These are phyloP conservation scores for Exophiala phaeomuriformis DNA, from an alignment of 2,329 filamentous ascomycete genomes.

Conservation along the genomic window DNA sequence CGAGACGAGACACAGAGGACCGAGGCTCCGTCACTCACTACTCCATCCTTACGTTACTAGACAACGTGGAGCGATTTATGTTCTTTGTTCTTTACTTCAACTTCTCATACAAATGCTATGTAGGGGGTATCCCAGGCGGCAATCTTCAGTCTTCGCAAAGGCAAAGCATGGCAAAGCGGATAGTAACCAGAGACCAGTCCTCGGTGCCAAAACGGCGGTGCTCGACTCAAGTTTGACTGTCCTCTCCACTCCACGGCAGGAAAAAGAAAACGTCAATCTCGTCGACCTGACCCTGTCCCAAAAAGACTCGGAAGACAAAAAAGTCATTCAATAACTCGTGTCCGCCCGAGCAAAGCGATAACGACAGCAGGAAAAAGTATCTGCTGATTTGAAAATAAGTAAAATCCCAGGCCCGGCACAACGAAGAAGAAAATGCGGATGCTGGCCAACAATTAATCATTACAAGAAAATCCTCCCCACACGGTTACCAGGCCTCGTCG, in stretches of 20 bases:
- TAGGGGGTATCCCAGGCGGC: not conserved
- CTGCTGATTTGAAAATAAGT: not conserved
- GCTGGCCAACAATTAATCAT: conserved; percentile 18
- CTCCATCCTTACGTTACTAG: too few relatives aligned
- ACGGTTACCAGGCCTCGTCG: conserved; percentile 3
- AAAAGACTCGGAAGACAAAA: not conserved
- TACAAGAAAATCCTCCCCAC: conserved; percentile 13
- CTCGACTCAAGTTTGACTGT: not conserved
- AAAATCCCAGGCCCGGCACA: not conserved
- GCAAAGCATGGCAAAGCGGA: not conserved
- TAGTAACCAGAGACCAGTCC: not conserved
- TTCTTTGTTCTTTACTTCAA: not conserved
- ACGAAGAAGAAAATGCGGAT: conserved; percentile 3
- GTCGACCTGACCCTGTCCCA: not conserved
- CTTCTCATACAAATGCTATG: not conserved
- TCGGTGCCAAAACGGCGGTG: too few relatives aligned
- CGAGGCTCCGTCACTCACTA: too few relatives aligned
- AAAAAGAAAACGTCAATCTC: not conserved
- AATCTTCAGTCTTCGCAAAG: not conserved
- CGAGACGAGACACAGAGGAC: too few relatives aligned
- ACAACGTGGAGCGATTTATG: not conserved
- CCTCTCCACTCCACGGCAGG: not conserved
- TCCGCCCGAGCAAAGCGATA: not conserved
- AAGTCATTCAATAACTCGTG: not conserved
- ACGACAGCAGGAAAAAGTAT: not conserved